Base-by-base conservation (phyloP, 176 grass and related monocot species). In the Aegilops sharonensis region DNA sequence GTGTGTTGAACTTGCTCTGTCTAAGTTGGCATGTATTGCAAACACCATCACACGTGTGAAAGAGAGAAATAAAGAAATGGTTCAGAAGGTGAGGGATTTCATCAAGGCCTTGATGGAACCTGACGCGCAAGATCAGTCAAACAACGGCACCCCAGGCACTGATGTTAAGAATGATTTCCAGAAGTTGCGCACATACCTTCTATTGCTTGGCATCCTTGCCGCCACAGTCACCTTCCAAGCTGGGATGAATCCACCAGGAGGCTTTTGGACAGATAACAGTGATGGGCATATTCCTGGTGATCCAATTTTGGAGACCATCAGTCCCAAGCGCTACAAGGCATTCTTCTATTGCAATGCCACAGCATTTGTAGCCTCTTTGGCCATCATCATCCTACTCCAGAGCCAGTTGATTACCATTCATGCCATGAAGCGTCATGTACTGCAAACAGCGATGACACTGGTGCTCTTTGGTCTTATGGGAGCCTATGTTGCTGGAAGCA, bases 331-430 rank as follows among this genome's bases (percentile, higher is more conserved):
- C 8, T 93, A 93, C 64, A 87, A 62, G 21, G 34, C 17, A 18
- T 93, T 90, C 82, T 93, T 90, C 72, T 93, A 90, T 11, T 89
- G 88, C 65, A 93, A 93, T 79, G 81, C 88, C 2, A 93, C 75
- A 2, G 77, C 88, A n/a, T 93, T 93, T 63, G 85, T 93, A 37
- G 72, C 88, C 8, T 93, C 88, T 15, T 67, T 93, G 57, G 82
- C 79, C 5, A 88, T 93, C 21, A 90, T 93, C 25, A 86, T 68
- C 31, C 14, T 93, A 68, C 88, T 93, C 18, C 88, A 87, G 85
- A 90, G 83, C 5, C 43, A 73, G 5, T 5, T 72, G 60, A 87
- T 90, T 75, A 87, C 86, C 1, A 8, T 73, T 72, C 11, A 57
- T 75, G 48, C 37, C 13, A 56, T 79, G n/a, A 93, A 86, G 64